Conservation (phyloP, 2,329 filamentous ascomycete species). For the Zasmidium cellare region DNA sequence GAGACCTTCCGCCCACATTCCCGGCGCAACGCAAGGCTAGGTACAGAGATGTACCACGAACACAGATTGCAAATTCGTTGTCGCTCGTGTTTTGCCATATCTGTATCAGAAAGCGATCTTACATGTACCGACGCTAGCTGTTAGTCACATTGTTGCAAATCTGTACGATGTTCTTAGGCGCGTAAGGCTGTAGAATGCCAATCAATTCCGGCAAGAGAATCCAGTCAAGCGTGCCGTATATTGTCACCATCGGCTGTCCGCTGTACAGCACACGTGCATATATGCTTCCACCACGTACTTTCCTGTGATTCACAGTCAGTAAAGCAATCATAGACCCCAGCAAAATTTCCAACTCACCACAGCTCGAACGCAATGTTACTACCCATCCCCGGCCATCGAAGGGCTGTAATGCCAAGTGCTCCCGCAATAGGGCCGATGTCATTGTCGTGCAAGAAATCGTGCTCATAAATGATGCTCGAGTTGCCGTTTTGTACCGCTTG, state of each 20-base stretch:
- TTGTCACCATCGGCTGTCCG: neutral
- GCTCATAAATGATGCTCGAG: neutral
- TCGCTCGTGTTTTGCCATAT: too few species aligned
- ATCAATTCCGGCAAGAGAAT: neutral
- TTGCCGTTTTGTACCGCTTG: neutral
- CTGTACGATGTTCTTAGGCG: neutral
- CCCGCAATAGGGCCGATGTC: neutral
- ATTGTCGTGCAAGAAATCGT: neutral
- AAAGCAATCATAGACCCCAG: neutral
- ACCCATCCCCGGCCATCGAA: neutral
- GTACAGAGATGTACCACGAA: too few species aligned
- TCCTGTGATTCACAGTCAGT: neutral
- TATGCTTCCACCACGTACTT: neutral
- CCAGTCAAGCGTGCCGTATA: neutral
- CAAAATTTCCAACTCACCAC: neutral
- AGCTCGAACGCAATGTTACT: neutral
- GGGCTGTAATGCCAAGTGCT: neutral
- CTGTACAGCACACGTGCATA: neutral
- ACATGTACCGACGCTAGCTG: too few species aligned
- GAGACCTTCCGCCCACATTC: too few species aligned
- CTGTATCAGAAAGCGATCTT: too few species aligned
- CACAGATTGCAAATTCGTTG: too few species aligned
- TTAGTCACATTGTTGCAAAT: too few species aligned
- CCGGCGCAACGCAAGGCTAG: too few species aligned
- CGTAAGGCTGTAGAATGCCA: neutral